Evolutionary conservation across 441 rosid genomes (phyloP).

Genomic region (Euphorbia schlechtendalii): DNA sequence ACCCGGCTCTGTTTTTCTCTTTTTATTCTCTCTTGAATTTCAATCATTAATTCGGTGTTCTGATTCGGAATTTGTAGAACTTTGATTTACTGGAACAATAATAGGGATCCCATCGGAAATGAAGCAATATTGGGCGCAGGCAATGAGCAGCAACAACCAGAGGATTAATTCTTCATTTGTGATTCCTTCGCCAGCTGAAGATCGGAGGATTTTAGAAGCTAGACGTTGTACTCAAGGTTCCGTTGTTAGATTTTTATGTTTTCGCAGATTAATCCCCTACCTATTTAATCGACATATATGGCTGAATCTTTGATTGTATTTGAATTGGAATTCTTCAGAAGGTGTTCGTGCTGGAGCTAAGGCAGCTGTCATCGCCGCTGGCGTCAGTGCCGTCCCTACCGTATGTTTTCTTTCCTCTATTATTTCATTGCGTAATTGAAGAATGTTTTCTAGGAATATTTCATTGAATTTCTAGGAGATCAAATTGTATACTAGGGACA

Average conservation of each 20-base stretch:
- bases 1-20: not conserved
- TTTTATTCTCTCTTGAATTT: not conserved
- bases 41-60: not conserved
- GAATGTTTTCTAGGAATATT: not conserved
- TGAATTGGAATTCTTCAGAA: conserved; percentile 31
- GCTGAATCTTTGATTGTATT: not conserved
- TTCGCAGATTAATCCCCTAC: too few relatives aligned
- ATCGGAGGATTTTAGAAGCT: conserved; percentile 31
- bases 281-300: not conserved
- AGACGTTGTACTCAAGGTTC: conserved; percentile 42
- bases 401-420: conserved; percentile 21
- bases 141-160: conserved; percentile 1
- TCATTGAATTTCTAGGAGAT: not conserved
- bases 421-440: not conserved
- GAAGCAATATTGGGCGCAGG: conserved; percentile 19
- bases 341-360: conserved; percentile 64
- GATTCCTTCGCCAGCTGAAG: conserved; percentile 53
- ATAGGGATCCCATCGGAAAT: conserved; percentile 38
- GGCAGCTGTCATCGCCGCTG: conserved; percentile 49
- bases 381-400: conserved; percentile 49
- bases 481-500: not conserved
- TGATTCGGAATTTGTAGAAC: not conserved
- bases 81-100: not conserved
- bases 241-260: not conserved
- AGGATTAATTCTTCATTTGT: conserved; percentile 17